Percentiles rank a stretch among this genome's conserved stretches.
phyloP scores from a whole-genome alignment of 2,329 filamentous ascomycete genomes.

The Ophiostoma tasmaniense region DNA sequence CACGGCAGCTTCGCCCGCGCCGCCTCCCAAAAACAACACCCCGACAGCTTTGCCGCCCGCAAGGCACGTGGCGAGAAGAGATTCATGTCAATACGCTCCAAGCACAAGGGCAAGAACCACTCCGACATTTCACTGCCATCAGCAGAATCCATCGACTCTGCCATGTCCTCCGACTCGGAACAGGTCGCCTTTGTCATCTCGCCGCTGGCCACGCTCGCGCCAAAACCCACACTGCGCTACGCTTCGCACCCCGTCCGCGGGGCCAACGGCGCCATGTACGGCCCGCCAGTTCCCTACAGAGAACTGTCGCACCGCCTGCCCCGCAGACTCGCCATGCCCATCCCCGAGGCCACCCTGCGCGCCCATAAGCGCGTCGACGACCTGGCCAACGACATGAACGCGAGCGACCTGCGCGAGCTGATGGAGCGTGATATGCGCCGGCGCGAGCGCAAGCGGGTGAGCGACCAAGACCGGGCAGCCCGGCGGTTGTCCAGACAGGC shows the following conservation, averaged over 20 bases:
- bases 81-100: constrained; percentile 18
- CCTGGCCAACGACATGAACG: constrained; percentile 77
- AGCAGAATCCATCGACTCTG: constrained; percentile 66
- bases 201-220: constrained; percentile 69
- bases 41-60: constrained; percentile 33
- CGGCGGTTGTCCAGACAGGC: constrained; percentile 56
- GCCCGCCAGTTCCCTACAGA: constrained; percentile 31
- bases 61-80: constrained; percentile 10
- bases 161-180: constrained; percentile 66
- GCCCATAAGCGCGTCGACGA: constrained; percentile 57
- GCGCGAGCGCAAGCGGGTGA: constrained; percentile 61
- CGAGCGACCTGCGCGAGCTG: constrained; percentile 73
- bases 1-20: constrained; percentile 20
- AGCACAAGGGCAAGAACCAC: constrained; percentile 40
- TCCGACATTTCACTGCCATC: constrained; percentile 64
- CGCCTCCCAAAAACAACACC: constrained; percentile 30
- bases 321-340: constrained; percentile 42
- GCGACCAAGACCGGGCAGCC: constrained; percentile 59
- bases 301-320: constrained; percentile 38
- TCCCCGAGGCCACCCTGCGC: constrained; percentile 52
- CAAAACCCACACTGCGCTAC: constrained; percentile 74
- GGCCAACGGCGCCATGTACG: constrained; percentile 18
- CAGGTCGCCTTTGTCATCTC: constrained; percentile 72
- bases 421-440: constrained; percentile 84
- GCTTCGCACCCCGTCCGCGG: constrained; percentile 53